Evolutionary conservation across 495 filamentous ascomycete species (phyloP).

Genomic region (Tuber magnatum): DNA sequence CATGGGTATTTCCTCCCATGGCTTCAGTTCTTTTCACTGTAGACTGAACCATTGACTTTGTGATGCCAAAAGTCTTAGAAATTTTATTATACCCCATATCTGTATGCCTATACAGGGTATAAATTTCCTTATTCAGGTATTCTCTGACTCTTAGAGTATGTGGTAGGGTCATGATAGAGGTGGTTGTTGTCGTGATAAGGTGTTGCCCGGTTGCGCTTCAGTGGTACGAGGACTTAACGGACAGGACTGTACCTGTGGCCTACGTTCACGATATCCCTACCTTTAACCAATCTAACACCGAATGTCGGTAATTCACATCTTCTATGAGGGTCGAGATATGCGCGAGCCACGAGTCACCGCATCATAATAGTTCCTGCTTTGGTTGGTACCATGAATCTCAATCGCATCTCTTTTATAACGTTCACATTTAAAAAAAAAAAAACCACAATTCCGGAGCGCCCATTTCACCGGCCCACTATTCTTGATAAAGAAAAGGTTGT

Average conservation of each 20-base stretch:
- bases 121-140: too few species aligned
- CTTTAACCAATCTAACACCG: background rate
- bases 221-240: background rate
- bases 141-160: too few species aligned
- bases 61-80: too few species aligned
- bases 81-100: too few species aligned
- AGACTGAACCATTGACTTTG: too few species aligned
- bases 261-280: background rate
- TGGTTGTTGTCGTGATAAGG: too few species aligned
- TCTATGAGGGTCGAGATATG: background rate
- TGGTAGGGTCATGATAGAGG: too few species aligned
- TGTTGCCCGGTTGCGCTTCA: too few species aligned
- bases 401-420: background rate
- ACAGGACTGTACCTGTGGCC: background rate
- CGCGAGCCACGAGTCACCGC: background rate
- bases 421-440: background rate
- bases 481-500: background rate
- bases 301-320: background rate
- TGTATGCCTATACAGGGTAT: too few species aligned
- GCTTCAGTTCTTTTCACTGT: too few species aligned
- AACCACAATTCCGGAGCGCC: background rate
- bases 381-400: too few species aligned
- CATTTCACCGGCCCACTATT: background rate
- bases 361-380: background rate
- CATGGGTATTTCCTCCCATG: too few species aligned